Conservation (phyloP, 345 rosid genomes). For the Eucalyptus pauciflora region DNA sequence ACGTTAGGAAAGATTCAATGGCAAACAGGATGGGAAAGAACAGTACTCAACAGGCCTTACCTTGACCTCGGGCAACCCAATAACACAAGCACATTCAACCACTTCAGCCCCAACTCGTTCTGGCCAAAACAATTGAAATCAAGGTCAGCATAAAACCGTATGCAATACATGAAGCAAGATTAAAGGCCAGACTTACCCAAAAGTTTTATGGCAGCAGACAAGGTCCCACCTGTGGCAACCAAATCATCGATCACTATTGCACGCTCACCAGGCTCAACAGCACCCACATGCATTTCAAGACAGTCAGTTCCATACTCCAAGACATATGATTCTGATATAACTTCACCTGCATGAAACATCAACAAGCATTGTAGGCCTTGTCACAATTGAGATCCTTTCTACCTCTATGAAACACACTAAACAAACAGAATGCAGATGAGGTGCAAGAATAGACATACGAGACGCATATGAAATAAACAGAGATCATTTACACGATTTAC, state of each 20-base stretch:
- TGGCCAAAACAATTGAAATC: not conserved
- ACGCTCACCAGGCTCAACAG: slow-evolving; percentile 58
- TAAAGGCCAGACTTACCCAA: slow-evolving; percentile 27
- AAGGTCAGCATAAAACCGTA: not conserved
- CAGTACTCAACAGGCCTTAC: slow-evolving; percentile 7
- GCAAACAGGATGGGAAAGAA: not conserved
- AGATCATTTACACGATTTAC: not conserved
- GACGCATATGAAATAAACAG: not conserved
- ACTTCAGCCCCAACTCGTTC: slow-evolving; percentile 64
- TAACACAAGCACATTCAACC: slow-evolving; percentile 68
- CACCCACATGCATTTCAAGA: slow-evolving; percentile 73
- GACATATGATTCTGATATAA: slow-evolving; percentile 55
- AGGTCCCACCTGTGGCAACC: slow-evolving; percentile 86
- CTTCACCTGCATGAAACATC: slow-evolving; percentile 32
- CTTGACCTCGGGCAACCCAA: slow-evolving; percentile 70
- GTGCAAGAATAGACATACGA: not conserved
- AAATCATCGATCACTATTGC: slow-evolving; percentile 70
- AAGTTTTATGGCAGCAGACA: slow-evolving; percentile 72
- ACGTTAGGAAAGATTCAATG: not conserved
- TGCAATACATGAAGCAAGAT: not conserved
- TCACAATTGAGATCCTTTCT: not conserved
- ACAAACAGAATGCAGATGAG: not conserved
- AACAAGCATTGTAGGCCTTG: not conserved
- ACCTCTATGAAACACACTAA: not conserved
- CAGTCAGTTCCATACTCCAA: slow-evolving; percentile 89